Evolutionary conservation across 805 yeast species (phyloP).

Genomic region (Candida oleophila): DNA sequence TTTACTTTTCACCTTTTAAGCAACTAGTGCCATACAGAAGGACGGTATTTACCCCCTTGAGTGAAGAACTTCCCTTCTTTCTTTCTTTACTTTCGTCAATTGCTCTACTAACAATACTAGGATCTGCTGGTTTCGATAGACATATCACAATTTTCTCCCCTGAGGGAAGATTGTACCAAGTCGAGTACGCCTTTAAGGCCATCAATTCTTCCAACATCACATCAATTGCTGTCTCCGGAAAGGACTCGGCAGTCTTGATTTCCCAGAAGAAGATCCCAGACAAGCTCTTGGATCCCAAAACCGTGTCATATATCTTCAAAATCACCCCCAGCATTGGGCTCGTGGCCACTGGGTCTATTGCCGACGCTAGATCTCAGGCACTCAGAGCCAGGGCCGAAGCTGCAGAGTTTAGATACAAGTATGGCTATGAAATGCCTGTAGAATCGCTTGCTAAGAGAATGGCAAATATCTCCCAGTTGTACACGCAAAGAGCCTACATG

Average conservation of each 20-base stretch:
- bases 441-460: conserved; percentile 89
- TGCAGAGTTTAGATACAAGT: conserved; percentile 88
- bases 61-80: too few relatives aligned
- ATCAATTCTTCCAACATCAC: conserved; percentile 91
- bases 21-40: too few relatives aligned
- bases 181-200: conserved; percentile 97
- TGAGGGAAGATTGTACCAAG: conserved; percentile 96
- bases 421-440: conserved; percentile 96
- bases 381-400: conserved; percentile 92
- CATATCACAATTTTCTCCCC: conserved; percentile 98
- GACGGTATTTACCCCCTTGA: too few relatives aligned
- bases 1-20: too few relatives aligned
- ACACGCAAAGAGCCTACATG: conserved; percentile 98
- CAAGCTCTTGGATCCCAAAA: conserved; percentile 81
- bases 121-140: conserved; percentile 96
- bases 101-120: conserved; percentile 46
- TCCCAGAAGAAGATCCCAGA: conserved; percentile 97
- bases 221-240: conserved; percentile 82
- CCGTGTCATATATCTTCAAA: conserved; percentile 83
- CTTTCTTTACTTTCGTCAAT: neutral
- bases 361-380: conserved; percentile 92
- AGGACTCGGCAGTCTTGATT: conserved; percentile 81
- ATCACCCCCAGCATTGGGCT: conserved; percentile 82
- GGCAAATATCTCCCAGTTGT: conserved; percentile 93
- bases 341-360: conserved; percentile 92